phyloP scores from a whole-genome alignment of 2,329 filamentous ascomycete genomes.

The Beauveria caledonica region DNA sequence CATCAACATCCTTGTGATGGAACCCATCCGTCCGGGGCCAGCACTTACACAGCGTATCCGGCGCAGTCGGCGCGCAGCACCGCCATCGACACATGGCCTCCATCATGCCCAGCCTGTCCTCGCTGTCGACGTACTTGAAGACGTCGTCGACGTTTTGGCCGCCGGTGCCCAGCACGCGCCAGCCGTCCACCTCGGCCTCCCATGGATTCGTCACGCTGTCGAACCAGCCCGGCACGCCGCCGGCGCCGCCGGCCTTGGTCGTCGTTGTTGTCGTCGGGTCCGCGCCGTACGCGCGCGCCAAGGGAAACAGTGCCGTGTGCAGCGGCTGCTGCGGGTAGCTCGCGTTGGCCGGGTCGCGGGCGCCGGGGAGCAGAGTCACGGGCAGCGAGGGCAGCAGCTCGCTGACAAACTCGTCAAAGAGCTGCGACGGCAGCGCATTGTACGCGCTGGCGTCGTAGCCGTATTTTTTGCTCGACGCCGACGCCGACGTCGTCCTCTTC shows the following conservation, averaged over 20 bases:
- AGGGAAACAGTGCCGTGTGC: conserved; percentile 84
- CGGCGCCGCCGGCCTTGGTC: conserved; percentile 14
- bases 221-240: conserved; percentile 59
- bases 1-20: no score
- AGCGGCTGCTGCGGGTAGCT: conserved; percentile 89
- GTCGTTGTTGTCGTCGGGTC: conserved; percentile 21
- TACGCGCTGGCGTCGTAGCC: conserved; percentile 87
- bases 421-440: conserved; percentile 75
- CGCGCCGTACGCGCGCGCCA: conserved; percentile 58
- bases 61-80: conserved; percentile 83
- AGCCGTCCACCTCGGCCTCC: conserved; percentile 85
- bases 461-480: conserved; percentile 61
- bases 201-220: conserved; percentile 89
- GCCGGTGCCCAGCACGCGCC: conserved; percentile 75
- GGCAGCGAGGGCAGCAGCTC: conserved; percentile 78
- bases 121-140: conserved; percentile 77
- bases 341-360: conserved; percentile 77
- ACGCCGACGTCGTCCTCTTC: conserved; percentile 19
- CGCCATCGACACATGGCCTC: conserved; percentile 92
- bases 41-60: conserved; percentile 81
- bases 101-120: conserved; percentile 79
- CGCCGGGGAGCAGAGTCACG: conserved; percentile 79
- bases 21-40: neutral
- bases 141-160: conserved; percentile 94
- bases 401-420: conserved; percentile 75